Evolutionary conservation across 257 asterid species (phyloP).

Genomic region (Gardenia jasminoides): DNA sequence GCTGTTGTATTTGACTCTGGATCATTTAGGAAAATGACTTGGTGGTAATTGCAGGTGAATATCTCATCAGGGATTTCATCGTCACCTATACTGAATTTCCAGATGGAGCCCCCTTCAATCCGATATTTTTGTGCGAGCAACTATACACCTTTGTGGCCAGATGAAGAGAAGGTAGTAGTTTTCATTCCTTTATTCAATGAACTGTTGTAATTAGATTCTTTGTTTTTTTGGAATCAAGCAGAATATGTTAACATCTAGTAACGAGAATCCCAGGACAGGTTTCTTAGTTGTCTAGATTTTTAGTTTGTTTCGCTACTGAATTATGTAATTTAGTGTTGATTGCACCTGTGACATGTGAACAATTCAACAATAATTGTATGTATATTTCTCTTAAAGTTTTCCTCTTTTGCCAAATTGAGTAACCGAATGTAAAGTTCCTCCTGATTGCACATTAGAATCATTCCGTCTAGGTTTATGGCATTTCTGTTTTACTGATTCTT

Average conservation of each 20-base stretch:
- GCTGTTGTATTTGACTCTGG: background rate
- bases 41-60: conserved; percentile 47
- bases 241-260: background rate
- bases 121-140: conserved; percentile 54
- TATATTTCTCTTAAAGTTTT: background rate
- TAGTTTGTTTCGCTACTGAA: background rate
- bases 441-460: background rate
- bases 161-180: conserved; percentile 64
- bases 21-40: background rate
- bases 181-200: background rate
- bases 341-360: background rate
- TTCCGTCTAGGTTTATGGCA: background rate
- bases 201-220: background rate
- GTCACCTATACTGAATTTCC: conserved; percentile 46
- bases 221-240: too few relatives aligned
- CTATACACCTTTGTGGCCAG: conserved; percentile 46
- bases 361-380: background rate
- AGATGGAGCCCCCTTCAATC: conserved; percentile 99
- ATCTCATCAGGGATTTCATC: conserved; percentile 54
- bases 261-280: background rate
- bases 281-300: background rate
- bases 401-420: background rate
- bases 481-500: background rate
- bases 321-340: background rate
- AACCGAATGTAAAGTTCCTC: background rate